Conservation (phyloP, 2,329 filamentous ascomycete species). For the Trichoderma atroviride region DNA sequence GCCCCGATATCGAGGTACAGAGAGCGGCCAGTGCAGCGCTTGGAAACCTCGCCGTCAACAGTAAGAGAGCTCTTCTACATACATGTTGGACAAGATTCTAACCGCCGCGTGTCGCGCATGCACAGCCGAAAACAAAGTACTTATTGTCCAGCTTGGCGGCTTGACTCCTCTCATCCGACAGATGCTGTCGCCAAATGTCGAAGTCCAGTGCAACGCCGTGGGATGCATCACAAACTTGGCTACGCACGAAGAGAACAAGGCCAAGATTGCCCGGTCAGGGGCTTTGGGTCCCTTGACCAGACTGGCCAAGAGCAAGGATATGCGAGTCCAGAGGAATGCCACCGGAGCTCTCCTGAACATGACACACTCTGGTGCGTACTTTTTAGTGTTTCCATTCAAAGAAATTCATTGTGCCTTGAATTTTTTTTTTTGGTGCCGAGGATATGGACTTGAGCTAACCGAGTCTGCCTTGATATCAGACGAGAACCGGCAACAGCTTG, state of each 20-base stretch:
- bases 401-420: conserved; percentile 40
- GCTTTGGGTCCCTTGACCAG: conserved; percentile 88
- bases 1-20: conserved; percentile 95
- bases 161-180: conserved; percentile 91
- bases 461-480: conserved; percentile 55
- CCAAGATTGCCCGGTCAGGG: conserved; percentile 94
- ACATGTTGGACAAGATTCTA: conserved; percentile 14
- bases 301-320: conserved; percentile 95
- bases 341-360: conserved; percentile 96
- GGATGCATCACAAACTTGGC: conserved; percentile 98
- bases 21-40: conserved; percentile 93
- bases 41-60: conserved; percentile 95
- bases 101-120: conserved; percentile 44
- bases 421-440: background rate
- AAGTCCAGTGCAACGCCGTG: conserved; percentile 98
- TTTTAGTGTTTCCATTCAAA: conserved; percentile 47
- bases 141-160: conserved; percentile 90
- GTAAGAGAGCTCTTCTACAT: conserved; percentile 55
- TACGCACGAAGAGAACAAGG: conserved; percentile 98
- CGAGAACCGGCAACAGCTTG: conserved; percentile 95
- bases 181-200: conserved; percentile 97
- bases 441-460: background rate
- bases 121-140: conserved; percentile 93
- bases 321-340: conserved; percentile 96
- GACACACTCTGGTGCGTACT: conserved; percentile 86